These are phyloP conservation scores for Colletotrichum karsti DNA, from an alignment of 2,329 filamentous ascomycete species.

Conservation along the genomic window DNA sequence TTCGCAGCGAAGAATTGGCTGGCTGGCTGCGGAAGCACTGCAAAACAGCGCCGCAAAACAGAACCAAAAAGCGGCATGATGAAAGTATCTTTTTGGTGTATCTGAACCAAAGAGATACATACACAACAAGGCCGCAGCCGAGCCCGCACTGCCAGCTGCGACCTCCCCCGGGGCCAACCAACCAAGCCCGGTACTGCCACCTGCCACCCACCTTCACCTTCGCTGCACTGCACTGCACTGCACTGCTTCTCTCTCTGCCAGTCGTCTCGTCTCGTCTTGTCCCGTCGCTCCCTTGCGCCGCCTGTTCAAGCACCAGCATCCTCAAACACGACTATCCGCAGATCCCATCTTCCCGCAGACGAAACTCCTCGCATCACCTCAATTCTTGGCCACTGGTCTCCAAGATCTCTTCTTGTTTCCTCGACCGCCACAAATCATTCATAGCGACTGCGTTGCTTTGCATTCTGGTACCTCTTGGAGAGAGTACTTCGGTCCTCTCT, in stretches of 20 bases:
- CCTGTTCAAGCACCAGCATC: conserved; percentile 23
- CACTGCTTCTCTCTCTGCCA: neutral
- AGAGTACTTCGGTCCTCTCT: neutral
- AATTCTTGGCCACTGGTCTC: conserved; percentile 10
- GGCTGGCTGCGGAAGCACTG: conserved; percentile 1
- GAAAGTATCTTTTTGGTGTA: neutral
- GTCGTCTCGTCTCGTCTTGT: conserved; percentile 6
- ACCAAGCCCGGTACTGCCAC: conserved; percentile 7
- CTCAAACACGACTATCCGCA: conserved; percentile 30
- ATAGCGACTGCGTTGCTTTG: conserved; percentile 28
- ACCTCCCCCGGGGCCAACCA: neutral
- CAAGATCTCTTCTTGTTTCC: neutral
- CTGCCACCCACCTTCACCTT: neutral
- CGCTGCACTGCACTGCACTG: neutral
- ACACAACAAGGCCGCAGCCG: neutral
- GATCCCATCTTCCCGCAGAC: conserved; percentile 22
- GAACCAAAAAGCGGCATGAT: neutral
- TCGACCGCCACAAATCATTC: conserved; percentile 20
- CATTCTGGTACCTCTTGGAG: neutral
- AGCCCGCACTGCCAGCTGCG: conserved; percentile 6
- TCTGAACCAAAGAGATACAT: too few relatives aligned
- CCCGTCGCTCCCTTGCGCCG: conserved; percentile 18
- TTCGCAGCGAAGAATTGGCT: neutral
- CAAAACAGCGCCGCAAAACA: conserved; percentile 7
- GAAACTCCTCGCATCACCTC: conserved; percentile 23